A percentile compares a stretch with the other conserved stretches of the same genome.
Conservation (phyloP, 1,139 yeast species). For the Blastobotrys serpentis region DNA sequence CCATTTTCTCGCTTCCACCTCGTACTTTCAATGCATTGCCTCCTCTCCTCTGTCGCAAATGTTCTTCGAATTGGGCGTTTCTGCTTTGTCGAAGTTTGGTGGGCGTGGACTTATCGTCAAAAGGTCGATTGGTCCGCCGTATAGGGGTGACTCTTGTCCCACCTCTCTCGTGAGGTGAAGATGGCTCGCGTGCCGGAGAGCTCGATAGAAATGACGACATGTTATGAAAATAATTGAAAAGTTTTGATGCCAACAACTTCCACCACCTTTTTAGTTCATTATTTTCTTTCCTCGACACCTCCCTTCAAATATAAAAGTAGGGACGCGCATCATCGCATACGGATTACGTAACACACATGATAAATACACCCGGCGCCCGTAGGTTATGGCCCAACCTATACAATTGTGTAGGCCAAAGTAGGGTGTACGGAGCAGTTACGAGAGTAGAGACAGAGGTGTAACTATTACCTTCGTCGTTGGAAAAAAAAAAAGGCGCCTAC, state of each 20-base stretch:
- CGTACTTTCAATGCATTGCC: constrained; percentile 21
- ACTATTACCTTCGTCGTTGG: too few relatives aligned
- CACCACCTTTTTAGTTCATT: background rate
- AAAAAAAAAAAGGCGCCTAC: too few relatives aligned
- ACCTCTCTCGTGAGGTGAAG: background rate
- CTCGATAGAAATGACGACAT: constrained; percentile 10
- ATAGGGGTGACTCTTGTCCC: constrained; percentile 1
- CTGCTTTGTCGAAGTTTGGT: constrained; percentile 16
- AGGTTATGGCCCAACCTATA: too few relatives aligned
- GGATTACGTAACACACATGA: too few relatives aligned
- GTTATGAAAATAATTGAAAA: background rate
- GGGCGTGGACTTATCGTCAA: constrained; percentile 19
- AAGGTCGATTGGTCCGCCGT: constrained; percentile 10
- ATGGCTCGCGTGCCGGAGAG: constrained; percentile 3
- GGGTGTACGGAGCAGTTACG: too few relatives aligned
- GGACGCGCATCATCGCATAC: too few relatives aligned
- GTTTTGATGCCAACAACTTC: background rate
- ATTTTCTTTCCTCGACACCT: background rate
- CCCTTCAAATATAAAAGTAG: too few relatives aligned
- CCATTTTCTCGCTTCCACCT: constrained; percentile 25
- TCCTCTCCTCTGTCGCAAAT: constrained; percentile 20
- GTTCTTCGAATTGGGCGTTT: constrained; percentile 16
- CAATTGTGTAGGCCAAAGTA: too few relatives aligned
- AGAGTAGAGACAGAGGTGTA: too few relatives aligned
- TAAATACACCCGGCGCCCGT: too few relatives aligned